These are phyloP conservation scores for Coemansia sp. DNA, from an alignment of 371 early-diverging fungal genomes.

Conservation along the genomic window DNA sequence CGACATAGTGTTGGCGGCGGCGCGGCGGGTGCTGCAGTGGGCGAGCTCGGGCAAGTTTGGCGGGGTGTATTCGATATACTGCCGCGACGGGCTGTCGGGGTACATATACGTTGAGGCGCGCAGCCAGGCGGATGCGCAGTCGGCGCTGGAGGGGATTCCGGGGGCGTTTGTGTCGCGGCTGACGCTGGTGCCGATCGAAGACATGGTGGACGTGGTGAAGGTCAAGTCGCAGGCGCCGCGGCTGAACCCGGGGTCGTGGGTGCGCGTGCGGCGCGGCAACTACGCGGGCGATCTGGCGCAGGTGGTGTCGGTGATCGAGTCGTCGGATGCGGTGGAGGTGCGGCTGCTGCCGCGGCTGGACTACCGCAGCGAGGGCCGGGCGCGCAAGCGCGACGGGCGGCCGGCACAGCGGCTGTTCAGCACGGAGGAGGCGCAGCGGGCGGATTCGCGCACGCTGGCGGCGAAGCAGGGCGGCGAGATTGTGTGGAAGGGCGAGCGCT, in stretches of 20 bases:
- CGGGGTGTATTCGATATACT: conserved; percentile 79
- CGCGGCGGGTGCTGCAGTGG: conserved; percentile 75
- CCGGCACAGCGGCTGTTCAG: conserved; percentile 78
- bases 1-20: conserved; percentile 78
- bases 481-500: conserved; percentile 77
- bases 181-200: conserved; percentile 89
- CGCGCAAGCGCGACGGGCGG: conserved; percentile 29
- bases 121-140: conserved; percentile 77
- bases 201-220: conserved; percentile 93
- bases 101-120: conserved; percentile 96
- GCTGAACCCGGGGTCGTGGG: conserved; percentile 84
- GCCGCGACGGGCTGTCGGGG: conserved; percentile 88
- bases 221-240: conserved; percentile 60
- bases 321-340: conserved; percentile 76
- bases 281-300: conserved; percentile 96
- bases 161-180: conserved; percentile 74
- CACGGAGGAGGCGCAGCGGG: conserved; percentile 39
- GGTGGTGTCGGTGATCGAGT: conserved; percentile 77
- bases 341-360: conserved; percentile 88
- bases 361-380: conserved; percentile 36
- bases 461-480: conserved; percentile 49
- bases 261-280: conserved; percentile 91
- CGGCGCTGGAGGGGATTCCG: conserved; percentile 62
- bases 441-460: conserved; percentile 39
- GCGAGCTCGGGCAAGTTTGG: conserved; percentile 57